phyloP scores from a whole-genome alignment of 2,329 filamentous ascomycete genomes.

The Arachnopeziza araneosa region DNA sequence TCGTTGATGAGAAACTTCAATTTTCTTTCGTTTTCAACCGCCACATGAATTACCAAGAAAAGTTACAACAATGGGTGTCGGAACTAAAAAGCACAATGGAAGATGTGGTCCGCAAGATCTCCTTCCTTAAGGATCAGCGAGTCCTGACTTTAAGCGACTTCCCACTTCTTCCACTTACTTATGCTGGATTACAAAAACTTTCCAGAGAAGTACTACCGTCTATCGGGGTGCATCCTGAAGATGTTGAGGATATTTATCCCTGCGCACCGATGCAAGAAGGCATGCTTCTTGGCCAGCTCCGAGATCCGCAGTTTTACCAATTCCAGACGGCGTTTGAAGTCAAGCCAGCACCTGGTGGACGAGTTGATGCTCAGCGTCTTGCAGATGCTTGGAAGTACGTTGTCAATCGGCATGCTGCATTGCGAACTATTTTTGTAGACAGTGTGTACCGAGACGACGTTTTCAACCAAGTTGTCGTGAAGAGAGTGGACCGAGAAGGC shows the following conservation, averaged over 20 bases:
- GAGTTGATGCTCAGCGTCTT: slow-evolving; percentile 20
- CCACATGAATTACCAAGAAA: neutral
- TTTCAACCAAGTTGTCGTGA: slow-evolving; percentile 29
- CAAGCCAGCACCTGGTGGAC: neutral
- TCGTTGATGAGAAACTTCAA: neutral
- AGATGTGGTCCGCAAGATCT: neutral
- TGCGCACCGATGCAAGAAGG: slow-evolving; percentile 2
- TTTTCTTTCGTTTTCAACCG: neutral
- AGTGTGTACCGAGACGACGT: slow-evolving; percentile 9
- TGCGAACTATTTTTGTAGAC: slow-evolving; percentile 21
- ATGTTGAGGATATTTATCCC: slow-evolving; percentile 2
- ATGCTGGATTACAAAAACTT: neutral
- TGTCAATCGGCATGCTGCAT: slow-evolving; percentile 12
- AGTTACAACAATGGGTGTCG: neutral
- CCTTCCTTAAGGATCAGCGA: neutral
- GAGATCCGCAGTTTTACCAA: neutral
- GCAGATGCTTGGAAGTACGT: slow-evolving; percentile 13
- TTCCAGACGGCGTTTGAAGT: neutral
- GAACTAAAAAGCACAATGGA: neutral
- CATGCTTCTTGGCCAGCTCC: neutral
- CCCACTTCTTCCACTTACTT: slow-evolving; percentile 1
- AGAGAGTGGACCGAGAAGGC: neutral
- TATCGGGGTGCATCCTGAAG: neutral
- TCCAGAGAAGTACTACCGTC: neutral
- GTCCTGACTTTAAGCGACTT: slow-evolving; percentile 10